Percentiles rank a stretch among this genome's conserved stretches.
phyloP scores from a whole-genome alignment of 129 eudicot genomes.

The Apium graveolens region DNA sequence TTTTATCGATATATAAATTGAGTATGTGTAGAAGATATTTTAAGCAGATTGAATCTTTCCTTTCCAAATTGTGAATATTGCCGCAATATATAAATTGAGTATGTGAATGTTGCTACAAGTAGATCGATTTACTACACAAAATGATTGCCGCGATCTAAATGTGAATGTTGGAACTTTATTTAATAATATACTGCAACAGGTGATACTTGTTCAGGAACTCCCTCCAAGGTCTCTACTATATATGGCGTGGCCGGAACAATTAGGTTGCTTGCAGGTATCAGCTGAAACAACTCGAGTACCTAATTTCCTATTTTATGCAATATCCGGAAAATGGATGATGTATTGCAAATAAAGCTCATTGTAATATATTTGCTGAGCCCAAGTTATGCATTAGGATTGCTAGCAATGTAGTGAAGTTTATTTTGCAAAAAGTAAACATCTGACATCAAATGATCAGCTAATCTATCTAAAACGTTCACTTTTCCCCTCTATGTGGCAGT shows the following conservation, averaged over 20 bases:
- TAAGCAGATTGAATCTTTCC: not conserved
- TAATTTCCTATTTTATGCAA: not conserved
- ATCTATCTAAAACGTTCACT: not conserved
- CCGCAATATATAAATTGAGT: too few species aligned
- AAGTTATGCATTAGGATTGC: not conserved
- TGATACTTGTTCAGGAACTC: constrained; percentile 42
- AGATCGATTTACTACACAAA: not conserved
- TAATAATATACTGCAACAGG: constrained; percentile 36
- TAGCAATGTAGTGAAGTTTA: not conserved
- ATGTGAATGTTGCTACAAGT: too few species aligned
- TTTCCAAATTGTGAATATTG: too few species aligned
- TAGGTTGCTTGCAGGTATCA: constrained; percentile 76
- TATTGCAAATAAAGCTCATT: not conserved
- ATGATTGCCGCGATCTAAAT: not conserved
- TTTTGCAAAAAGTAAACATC: not conserved
- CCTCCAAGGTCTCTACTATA: constrained; percentile 52
- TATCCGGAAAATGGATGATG: not conserved
- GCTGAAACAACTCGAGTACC: not conserved
- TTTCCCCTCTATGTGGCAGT: not conserved
- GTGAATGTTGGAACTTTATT: constrained; percentile 13
- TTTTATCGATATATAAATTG: not conserved
- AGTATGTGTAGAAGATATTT: not conserved
- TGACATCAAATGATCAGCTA: not conserved
- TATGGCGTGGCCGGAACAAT: constrained; percentile 92
- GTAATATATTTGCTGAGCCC: not conserved